Evolutionary conservation across 2,329 filamentous ascomycete genomes (phyloP).

Genomic region (Paracamarosporium sp.): DNA sequence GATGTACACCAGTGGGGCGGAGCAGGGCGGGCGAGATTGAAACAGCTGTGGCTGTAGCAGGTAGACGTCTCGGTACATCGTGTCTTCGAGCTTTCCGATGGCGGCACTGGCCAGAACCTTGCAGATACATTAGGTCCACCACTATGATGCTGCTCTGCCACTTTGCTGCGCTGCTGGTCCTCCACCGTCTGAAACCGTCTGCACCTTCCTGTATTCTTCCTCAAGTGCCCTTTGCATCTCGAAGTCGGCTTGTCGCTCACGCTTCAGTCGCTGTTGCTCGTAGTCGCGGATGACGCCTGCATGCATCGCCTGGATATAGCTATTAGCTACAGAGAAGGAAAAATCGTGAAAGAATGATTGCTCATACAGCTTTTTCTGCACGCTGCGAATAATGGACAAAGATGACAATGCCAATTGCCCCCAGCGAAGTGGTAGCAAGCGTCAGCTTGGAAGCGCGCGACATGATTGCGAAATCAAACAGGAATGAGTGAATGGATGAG

Average conservation of each 20-base stretch:
- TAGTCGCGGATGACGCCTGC: constrained; percentile 91
- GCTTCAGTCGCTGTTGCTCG: constrained; percentile 89
- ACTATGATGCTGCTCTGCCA: constrained; percentile 19
- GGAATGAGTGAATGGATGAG: constrained; percentile 6
- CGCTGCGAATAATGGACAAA: constrained; percentile 92
- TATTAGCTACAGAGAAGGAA: constrained; percentile 13
- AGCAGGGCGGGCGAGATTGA: constrained; percentile 13
- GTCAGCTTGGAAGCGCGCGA: constrained; percentile 90
- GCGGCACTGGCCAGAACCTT: not conserved
- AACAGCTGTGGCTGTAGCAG: constrained; percentile 4
- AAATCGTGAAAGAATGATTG: constrained; percentile 16
- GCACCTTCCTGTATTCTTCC: constrained; percentile 86
- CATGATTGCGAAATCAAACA: constrained; percentile 61
- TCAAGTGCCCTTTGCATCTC: constrained; percentile 88
- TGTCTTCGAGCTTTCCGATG: not conserved
- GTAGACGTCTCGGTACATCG: not conserved
- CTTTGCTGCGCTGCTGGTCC: constrained; percentile 31
- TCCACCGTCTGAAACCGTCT: constrained; percentile 68
- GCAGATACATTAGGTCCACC: not conserved
- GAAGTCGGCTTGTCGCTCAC: constrained; percentile 91
- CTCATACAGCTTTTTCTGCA: constrained; percentile 77
- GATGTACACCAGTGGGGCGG: not conserved
- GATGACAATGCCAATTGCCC: constrained; percentile 77
- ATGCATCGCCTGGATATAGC: constrained; percentile 79
- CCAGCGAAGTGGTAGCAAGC: constrained; percentile 76